Percentiles rank a stretch among this genome's conserved stretches.
Evolutionary conservation across 768 basidiomycete species (phyloP).

Genomic region (Agrocybe pediades): DNA sequence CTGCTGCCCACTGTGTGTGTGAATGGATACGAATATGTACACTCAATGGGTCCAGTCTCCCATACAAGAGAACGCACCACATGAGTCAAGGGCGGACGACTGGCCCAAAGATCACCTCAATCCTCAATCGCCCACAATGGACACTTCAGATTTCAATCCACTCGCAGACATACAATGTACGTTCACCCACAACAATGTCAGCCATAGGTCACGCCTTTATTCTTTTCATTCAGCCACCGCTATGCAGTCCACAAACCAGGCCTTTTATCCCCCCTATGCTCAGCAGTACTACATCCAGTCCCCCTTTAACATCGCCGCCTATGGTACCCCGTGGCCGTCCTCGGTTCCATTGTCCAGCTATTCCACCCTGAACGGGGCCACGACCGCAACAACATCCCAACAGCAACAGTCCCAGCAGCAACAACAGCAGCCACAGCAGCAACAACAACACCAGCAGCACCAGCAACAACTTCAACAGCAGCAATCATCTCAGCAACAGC

Average conservation of each 20-base stretch:
- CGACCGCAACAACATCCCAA: conserved; percentile 38
- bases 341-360: conserved; percentile 69
- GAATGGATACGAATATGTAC: conserved; percentile 49
- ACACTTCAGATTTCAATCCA: conserved; percentile 43
- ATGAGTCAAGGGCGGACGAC: conserved; percentile 32
- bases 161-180: conserved; percentile 45
- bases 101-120: conserved; percentile 47
- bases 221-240: conserved; percentile 15
- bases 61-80: conserved; percentile 31
- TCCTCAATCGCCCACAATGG: conserved; percentile 30
- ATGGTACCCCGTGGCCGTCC: conserved; percentile 50
- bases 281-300: conserved; percentile 42
- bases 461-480: conserved; percentile 26
- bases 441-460: conserved; percentile 25
- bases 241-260: conserved; percentile 32
- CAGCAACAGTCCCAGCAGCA: conserved; percentile 21
- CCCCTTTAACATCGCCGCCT: conserved; percentile 53
- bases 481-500: conserved; percentile 26
- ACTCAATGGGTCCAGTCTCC: conserved; percentile 44
- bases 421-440: conserved; percentile 25
- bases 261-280: conserved; percentile 41
- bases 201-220: conserved; percentile 4
- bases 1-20: conserved; percentile 3
- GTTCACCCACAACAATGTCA: conserved; percentile 13
- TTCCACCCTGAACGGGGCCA: conserved; percentile 80